These are phyloP conservation scores for Chrysanthemum lavandulifolium DNA, from an alignment of 129 eudicot species.

Conservation along the genomic window DNA sequence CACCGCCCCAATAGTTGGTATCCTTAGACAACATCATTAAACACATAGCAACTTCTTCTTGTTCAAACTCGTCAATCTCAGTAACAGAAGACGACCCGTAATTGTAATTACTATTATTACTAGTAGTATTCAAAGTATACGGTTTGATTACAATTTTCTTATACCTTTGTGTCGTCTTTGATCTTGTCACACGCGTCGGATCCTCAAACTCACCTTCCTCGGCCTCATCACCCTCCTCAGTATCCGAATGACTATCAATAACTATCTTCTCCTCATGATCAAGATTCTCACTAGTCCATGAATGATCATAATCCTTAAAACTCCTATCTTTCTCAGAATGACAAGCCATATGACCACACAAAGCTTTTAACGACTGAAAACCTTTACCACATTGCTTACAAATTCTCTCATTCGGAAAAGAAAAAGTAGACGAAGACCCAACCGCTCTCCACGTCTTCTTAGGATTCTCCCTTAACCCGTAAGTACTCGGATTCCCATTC, in stretches of 20 bases:
- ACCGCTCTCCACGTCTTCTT: conserved; percentile 86
- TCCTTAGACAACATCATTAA: conserved; percentile 93
- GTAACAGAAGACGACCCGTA: conserved; percentile 59
- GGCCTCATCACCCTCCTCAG: conserved; percentile 35
- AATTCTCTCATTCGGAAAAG: conserved; percentile 51
- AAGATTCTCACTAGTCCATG: conserved; percentile 71
- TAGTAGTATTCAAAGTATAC: conserved; percentile 29
- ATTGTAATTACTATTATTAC: conserved; percentile 22
- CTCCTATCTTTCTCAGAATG: conserved; percentile 73
- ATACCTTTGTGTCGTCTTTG: conserved; percentile 51
- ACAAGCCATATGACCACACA: conserved; percentile 96
- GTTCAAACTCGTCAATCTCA: conserved; percentile 70
- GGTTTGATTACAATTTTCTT: conserved; percentile 43
- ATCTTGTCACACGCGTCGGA: conserved; percentile 43
- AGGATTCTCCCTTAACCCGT: conserved; percentile 87
- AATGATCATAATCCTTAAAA: conserved; percentile 56
- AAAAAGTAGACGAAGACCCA: conserved; percentile 31
- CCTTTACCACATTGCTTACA: conserved; percentile 98
- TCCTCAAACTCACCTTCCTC: conserved; percentile 45
- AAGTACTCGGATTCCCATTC: conserved; percentile 49
- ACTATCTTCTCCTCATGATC: conserved; percentile 36
- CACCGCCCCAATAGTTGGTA: conserved; percentile 49
- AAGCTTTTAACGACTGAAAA: conserved; percentile 78
- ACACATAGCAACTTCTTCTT: conserved; percentile 76
- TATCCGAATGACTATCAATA: conserved; percentile 51